Base-by-base conservation (phyloP, 768 basidiomycete species). In the Russula griseocarnosa region DNA sequence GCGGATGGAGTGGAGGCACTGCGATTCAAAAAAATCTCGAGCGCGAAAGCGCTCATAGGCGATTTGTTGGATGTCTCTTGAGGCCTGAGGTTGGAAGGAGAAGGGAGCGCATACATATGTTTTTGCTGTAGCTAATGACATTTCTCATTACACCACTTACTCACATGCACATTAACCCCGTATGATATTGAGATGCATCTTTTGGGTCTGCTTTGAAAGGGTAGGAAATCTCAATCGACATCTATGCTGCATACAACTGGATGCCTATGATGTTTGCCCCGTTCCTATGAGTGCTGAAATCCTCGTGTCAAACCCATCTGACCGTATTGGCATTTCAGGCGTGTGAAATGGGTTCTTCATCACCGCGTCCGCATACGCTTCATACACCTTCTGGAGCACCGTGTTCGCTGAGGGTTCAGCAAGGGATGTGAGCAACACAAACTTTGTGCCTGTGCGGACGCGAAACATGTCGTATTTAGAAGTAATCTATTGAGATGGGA, bases 301-400 rank as follows among this genome's bases (percentile, higher is more conserved):
- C 51, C 86, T 82, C 60, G 76, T 76, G 71, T 98, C 96, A 71
- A 98, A 98, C 20, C 84, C 85, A 69, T 94, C 92, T 50, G 81
- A 93, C 53, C 97, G 85, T 68, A 98, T 94, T 2, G 97, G 97
- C 96, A 98, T 99, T 74, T 98, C 97, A n/a, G 90, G 91, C 6
- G 94, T 96, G 74, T 98, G 94, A 76, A 99, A 99, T 0, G 97
- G 97, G 72, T 98, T 98, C 80, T 98, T 98, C 92, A 98, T 96
- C 60, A 94, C 94, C 1, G 90, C 86, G 72, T 98, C 97, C 0
- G 95, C 83, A 73, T 98, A 99, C 22, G 83, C 85, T 73, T 98
- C 94, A 75, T 98, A 98, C 53, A 94, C 86, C 73, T 86, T 91
- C 70, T 88, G 87, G 46, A 99, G 78, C 24, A 88, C 78, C 3